Conservation (phyloP, 2,329 filamentous ascomycete species). For the Aspergillus japonicus region DNA sequence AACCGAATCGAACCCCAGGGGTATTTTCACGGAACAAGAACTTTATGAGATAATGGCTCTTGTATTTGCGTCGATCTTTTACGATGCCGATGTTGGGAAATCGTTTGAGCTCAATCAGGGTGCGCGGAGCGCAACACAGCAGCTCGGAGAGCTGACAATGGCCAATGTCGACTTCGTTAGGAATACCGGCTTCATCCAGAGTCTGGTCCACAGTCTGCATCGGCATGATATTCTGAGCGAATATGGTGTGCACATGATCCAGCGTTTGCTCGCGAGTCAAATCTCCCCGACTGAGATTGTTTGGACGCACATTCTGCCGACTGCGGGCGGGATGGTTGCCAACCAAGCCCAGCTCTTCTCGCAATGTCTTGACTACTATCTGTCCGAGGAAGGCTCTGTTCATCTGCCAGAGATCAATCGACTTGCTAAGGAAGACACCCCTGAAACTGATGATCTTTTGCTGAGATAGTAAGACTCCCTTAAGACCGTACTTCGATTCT, state of each 20-base stretch:
- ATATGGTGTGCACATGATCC: slow-evolving; percentile 58
- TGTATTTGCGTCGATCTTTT: slow-evolving; percentile 56
- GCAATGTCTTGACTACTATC: slow-evolving; percentile 58
- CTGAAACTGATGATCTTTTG: slow-evolving; percentile 49
- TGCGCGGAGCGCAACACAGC: slow-evolving; percentile 48
- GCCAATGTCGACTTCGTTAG: slow-evolving; percentile 49
- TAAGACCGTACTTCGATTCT: too few relatives aligned
- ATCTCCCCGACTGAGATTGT: slow-evolving; percentile 52
- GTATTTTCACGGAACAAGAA: slow-evolving; percentile 55
- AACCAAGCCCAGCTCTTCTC: slow-evolving; percentile 60
- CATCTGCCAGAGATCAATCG: slow-evolving; percentile 51
- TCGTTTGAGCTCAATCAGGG: slow-evolving; percentile 54
- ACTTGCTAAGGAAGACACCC: slow-evolving; percentile 48
- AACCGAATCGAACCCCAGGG: slow-evolving; percentile 50
- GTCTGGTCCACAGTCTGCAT: slow-evolving; percentile 42
- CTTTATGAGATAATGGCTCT: slow-evolving; percentile 55
- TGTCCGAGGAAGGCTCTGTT: slow-evolving; percentile 48
- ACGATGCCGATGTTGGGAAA: slow-evolving; percentile 53
- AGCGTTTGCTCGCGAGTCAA: slow-evolving; percentile 50
- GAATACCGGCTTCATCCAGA: slow-evolving; percentile 42
- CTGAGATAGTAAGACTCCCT: slow-evolving; percentile 48
- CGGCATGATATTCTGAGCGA: slow-evolving; percentile 45
- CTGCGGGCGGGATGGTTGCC: slow-evolving; percentile 55
- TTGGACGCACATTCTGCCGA: slow-evolving; percentile 58
- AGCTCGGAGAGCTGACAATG: slow-evolving; percentile 52